Percentiles rank a stretch among this genome's conserved stretches.
These are phyloP conservation scores for Hura crepitans DNA, from an alignment of 441 rosid genomes.

Conservation along the genomic window DNA sequence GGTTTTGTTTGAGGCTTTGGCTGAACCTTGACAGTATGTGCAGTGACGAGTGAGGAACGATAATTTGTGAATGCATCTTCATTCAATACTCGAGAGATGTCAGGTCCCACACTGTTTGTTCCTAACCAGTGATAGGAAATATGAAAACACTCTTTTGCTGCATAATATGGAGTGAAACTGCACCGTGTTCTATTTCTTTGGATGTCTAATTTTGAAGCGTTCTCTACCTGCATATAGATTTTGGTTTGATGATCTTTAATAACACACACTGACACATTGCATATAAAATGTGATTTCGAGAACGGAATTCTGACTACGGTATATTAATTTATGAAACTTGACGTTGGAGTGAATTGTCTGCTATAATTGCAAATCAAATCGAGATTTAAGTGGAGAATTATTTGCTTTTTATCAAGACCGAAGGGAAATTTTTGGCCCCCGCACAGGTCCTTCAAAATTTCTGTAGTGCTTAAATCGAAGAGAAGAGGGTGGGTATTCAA, in stretches of 20 bases:
- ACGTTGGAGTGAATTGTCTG: no score
- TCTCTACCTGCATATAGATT: slow-evolving; percentile 13
- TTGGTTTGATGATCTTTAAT: slow-evolving; percentile 8
- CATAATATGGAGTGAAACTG: background rate
- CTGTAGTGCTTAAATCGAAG: no score
- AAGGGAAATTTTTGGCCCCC: no score
- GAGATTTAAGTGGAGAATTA: no score
- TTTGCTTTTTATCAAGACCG: no score
- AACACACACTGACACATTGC: no score
- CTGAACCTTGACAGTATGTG: background rate
- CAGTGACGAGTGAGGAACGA: background rate
- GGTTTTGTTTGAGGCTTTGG: slow-evolving; percentile 3
- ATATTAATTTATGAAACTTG: no score
- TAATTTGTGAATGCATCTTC: background rate
- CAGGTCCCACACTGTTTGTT: slow-evolving; percentile 2
- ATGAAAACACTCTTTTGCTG: slow-evolving; percentile 1
- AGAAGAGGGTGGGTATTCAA: no score
- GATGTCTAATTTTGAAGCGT: background rate
- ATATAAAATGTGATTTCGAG: no score
- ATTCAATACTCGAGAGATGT: slow-evolving; percentile 17
- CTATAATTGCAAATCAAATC: no score
- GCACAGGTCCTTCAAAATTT: no score
- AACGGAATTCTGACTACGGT: background rate
- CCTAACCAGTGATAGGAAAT: background rate
- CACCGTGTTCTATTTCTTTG: background rate